Evolutionary conservation across 441 rosid genomes (phyloP), one percentile per base, ranked within the genome.

Genomic region (Kokia cookei): DNA sequence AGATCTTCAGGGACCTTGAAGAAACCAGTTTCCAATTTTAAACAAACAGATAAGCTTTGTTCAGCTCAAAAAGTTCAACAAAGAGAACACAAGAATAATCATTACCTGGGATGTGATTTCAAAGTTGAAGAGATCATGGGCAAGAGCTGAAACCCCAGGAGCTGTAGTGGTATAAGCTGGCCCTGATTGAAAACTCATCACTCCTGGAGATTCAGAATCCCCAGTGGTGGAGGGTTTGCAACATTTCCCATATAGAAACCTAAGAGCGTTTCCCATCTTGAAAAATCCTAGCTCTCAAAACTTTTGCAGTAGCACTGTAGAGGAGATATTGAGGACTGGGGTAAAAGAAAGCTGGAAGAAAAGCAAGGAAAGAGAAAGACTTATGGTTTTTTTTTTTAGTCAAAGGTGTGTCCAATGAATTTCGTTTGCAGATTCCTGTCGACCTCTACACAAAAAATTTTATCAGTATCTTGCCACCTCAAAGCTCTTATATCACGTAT

Each of bases 121-220:
- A 82, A 93, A 94, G 82, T 85, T 84, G 72, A 84, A 79, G 71
- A 94, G 86, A 85, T 95, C 96, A 37, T 76, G 93, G 74, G 96
- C 93, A 22, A 95, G 86, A 79, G 91, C 93, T 27, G 96, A 90
- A 77, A 91, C 91, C 17, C 92, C 93, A 8, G 77, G 87, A 58
- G 89, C 82, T 6, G 91, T 73, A 45, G 94, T 84, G 73, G 83
- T 85, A 11, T 88, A 90, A 66, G 87, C 89, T 54, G 92, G 90
- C 37, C 2, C 3, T 27, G 22, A 19, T 19, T 19, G 22, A 19
- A 19, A 19, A 19, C 22, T 19, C 22, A 19, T 0, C 22, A 27
- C 3, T 0, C 85, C 86, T 54, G 74, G 78, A 7, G 93, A 82
- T 17, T 81, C 91, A 9, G 86, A 73, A 70, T 82, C 85, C 5